Evolutionary conservation across 257 asterid genomes (phyloP), one percentile per base, ranked within the genome.

Genomic region (Plantago ovata): DNA sequence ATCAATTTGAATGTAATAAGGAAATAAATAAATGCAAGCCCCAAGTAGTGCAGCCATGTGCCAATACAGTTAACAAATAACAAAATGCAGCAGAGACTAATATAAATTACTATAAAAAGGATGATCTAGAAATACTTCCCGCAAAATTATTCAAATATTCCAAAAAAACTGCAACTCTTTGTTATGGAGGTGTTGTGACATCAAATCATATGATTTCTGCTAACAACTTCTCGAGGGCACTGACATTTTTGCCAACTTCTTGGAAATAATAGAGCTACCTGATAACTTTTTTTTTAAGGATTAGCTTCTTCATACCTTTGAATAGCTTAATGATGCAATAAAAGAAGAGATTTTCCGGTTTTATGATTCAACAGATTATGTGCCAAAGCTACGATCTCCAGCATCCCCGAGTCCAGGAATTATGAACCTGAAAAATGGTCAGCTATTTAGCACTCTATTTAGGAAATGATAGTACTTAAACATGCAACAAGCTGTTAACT

Each of bases 331-430:
- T 46, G 50, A 48, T 21, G 49, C 10, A 54, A 16, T 18, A 60
- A 18, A 13, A 58, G 33, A 47, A 19, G 36, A 14, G 62, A 56
- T 32, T 41, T 22, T 19, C 32, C 23, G 24, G 46, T 23, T 39
- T 41, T 24, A 45, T 28, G 48, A 10, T 67, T 63, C 59, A 58
- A 57, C 9, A 4, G 21, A 15, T 74, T 72, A 91, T 69, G 98
- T 85, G 75, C 86, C 98, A 65, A 78, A 91, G 83, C 96, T 79
- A 61, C 96, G 95, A 64, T 91, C 92, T 51, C 98, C 98, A 36
- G 96, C 95, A 75, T 91, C 98, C 43, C 98, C 98, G 3, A 91
- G 76, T 41, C 98, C 98, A 41, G 98, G 98, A 56, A 91, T 60
- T 61, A 91, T 91, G 72, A 79, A 87, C 84, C 98, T 90, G 85